These are phyloP conservation scores for Petunia axillaris DNA, from an alignment of 257 asterid species.

Conservation along the genomic window DNA sequence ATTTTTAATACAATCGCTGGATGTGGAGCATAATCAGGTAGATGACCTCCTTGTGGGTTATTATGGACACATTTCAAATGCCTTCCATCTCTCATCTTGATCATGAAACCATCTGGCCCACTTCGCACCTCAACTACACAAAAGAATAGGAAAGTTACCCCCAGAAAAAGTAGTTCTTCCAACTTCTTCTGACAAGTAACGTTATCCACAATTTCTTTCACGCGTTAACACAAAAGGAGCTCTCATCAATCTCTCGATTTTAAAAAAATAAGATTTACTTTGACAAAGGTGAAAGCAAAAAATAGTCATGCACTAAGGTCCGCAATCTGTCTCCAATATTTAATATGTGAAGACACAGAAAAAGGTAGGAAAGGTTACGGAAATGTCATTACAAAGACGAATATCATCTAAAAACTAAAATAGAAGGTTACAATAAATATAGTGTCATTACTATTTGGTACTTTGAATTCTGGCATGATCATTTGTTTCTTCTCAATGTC, in stretches of 20 bases:
- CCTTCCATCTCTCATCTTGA: conserved; percentile 96
- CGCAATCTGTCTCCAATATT: neutral
- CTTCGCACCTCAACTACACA: conserved; percentile 89
- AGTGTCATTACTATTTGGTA: neutral
- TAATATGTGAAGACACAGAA: neutral
- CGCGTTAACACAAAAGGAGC: neutral
- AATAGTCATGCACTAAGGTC: neutral
- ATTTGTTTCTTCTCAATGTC: neutral
- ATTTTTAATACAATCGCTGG: conserved; percentile 96
- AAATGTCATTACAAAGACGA: neutral
- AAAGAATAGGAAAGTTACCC: conserved; percentile 15
- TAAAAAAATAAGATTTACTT: neutral
- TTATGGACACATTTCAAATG: conserved; percentile 80
- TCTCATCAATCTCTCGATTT: neutral
- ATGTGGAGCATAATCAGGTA: conserved; percentile 85
- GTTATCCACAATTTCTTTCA: neutral
- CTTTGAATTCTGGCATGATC: neutral
- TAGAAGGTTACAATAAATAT: neutral
- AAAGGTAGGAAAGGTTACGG: neutral
- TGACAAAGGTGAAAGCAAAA: neutral
- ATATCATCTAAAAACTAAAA: neutral
- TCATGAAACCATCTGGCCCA: conserved; percentile 93
- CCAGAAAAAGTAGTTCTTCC: neutral
- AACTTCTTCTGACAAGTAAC: neutral
- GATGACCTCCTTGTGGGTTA: conserved; percentile 75